These are phyloP conservation scores for Primulina tabacum DNA, from an alignment of 257 asterid genomes.

Conservation along the genomic window DNA sequence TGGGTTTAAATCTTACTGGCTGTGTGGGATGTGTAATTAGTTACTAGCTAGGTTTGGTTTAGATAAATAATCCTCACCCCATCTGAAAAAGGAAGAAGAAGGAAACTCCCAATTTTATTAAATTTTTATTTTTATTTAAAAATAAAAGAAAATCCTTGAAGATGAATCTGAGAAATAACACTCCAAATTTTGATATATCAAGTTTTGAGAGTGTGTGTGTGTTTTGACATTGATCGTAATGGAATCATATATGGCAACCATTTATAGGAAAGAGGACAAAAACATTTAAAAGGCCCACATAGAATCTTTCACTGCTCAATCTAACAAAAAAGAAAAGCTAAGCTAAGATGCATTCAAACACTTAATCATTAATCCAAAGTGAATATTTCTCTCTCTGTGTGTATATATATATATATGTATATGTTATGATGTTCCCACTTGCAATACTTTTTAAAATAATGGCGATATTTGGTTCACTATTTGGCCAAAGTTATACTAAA, in stretches of 20 bases:
- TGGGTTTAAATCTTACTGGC: no score
- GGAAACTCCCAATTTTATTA: no score
- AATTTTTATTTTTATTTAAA: no score
- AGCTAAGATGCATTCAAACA: conserved; percentile 24
- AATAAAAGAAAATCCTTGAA: no score
- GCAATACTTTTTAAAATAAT: conserved; percentile 2
- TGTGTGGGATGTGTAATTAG: no score
- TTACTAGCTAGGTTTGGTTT: no score
- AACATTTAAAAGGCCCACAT: conserved; percentile 28
- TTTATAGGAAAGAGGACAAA: conserved; percentile 18
- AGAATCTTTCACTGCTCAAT: conserved; percentile 49
- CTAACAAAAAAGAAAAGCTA: conserved; percentile 26
- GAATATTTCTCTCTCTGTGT: conserved; percentile 5
- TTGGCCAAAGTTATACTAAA: conserved; percentile 36
- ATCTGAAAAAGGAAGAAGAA: no score
- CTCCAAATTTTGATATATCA: no score
- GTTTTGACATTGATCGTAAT: conserved; percentile 19
- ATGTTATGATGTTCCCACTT: not conserved
- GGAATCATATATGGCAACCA: conserved; percentile 49
- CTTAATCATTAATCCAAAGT: conserved; percentile 26
- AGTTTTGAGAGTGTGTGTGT: not conserved
- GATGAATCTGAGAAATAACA: no score
- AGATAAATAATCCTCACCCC: no score
- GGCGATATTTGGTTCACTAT: conserved; percentile 33
- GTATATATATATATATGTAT: not conserved